Percentiles rank a stretch among this genome's conserved stretches.
These are phyloP conservation scores for Lumnitzera littorea DNA, from an alignment of 345 rosid genomes.

Conservation along the genomic window DNA sequence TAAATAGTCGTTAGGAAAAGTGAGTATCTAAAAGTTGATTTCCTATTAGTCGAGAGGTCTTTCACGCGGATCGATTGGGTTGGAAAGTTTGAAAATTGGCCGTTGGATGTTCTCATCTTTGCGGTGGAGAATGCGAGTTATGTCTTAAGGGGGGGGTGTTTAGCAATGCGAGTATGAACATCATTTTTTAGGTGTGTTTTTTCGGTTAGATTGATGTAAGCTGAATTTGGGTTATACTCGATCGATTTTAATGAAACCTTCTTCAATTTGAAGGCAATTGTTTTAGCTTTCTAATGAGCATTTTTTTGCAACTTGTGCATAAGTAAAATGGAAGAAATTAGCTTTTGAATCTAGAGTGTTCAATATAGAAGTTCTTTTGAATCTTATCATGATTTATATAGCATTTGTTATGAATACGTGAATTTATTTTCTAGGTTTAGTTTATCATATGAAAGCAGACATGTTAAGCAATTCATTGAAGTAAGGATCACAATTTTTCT, in stretches of 20 bases:
- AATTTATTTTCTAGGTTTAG: no score
- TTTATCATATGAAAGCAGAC: no score
- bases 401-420: no score
- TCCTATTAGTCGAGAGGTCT: constrained; percentile 8
- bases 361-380: background rate
- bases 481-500: no score
- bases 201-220: constrained; percentile 3
- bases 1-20: constrained; percentile 8
- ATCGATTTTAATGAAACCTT: background rate
- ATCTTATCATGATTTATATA: no score
- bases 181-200: constrained; percentile 10
- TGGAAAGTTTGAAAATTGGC: constrained; percentile 6
- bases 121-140: background rate
- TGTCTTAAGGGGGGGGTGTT: background rate
- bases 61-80: constrained; percentile 7
- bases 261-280: background rate
- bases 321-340: background rate
- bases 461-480: no score
- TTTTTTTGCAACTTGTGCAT: background rate
- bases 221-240: constrained; percentile 1
- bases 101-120: constrained; percentile 5
- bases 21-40: background rate
- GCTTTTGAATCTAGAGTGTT: background rate
- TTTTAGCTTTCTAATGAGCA: constrained; percentile 8
- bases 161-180: background rate